Evolutionary conservation across 306 rosid genomes (phyloP), one percentile per base, ranked within the genome.

Genomic region (Arachis hypogaea): DNA sequence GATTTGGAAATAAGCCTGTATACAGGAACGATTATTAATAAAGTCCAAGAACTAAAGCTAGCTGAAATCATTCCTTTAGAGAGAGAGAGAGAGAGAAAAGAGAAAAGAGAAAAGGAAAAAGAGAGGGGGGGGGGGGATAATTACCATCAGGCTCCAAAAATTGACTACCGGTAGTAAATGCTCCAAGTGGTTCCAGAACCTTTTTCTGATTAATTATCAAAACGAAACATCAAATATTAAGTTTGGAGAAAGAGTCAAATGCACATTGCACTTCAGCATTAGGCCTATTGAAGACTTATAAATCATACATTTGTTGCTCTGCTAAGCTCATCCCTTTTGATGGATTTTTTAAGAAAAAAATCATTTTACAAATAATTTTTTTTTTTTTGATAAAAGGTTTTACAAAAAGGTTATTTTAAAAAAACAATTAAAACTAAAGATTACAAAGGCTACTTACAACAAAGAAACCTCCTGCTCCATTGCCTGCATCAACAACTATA

Each of bases 81-180:
- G 33, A 72, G 79, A 71, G 80, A 22, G 28, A 22, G 38, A 33
- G 3, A 33, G 38, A 33, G 3, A 33, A 3, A 33, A 22, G 38
- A 33, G 3, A 33, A 1, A 33, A 16, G 16, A 16, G 4, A 33
- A 2, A 33, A 33, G 2, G 2, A 2, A 1, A 22, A 22, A 22
- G 1, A 1, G 1, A 1, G 28, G 28, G 28, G 28, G 28, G 28
- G 28, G 1, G 28, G 28, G 0, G 28, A 22, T 66, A 63, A 79
- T 77, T 91, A 93, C 98, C 98, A 82, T 93, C 94, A 4, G 98
- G 98, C 96, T 93, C 97, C 96, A 93, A 86, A 88, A 91, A 91
- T 83, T 93, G 97, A 79, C 98, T 93, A 59, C 98, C 98, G 69
- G 84, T 61, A 59, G 98, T 89, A 77, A 84, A 87, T 59, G 96